Percentiles rank a stretch among this genome's conserved stretches.
These are phyloP conservation scores for Ceratobasidium theobromae DNA, from an alignment of 1,284 basidiomycete species.

Conservation along the genomic window DNA sequence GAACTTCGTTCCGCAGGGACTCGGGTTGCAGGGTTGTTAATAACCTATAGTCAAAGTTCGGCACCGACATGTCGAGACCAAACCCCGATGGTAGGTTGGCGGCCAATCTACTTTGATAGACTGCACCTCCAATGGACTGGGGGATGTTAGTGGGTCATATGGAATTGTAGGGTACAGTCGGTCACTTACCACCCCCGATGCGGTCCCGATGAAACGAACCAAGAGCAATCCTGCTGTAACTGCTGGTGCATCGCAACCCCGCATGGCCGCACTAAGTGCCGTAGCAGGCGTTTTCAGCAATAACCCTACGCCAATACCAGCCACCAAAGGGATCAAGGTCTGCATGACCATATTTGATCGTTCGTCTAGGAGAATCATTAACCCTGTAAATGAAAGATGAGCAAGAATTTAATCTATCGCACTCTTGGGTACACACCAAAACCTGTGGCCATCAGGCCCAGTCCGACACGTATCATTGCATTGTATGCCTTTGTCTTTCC, in stretches of 20 bases:
- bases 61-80: constrained; percentile 45
- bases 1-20: constrained; percentile 29
- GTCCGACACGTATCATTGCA: constrained; percentile 59
- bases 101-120: constrained; percentile 60
- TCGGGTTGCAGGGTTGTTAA: constrained; percentile 47
- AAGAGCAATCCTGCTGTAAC: constrained; percentile 82
- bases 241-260: constrained; percentile 65
- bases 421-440: constrained; percentile 58
- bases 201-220: constrained; percentile 78
- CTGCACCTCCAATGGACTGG: constrained; percentile 71
- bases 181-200: constrained; percentile 65
- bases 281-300: constrained; percentile 80
- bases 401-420: background rate
- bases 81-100: constrained; percentile 53
- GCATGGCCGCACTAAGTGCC: constrained; percentile 64
- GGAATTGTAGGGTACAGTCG: constrained; percentile 1
- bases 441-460: constrained; percentile 63
- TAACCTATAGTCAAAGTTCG: constrained; percentile 56
- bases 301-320: constrained; percentile 77
- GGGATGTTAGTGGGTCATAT: constrained; percentile 15
- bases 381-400: constrained; percentile 49
- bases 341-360: constrained; percentile 51
- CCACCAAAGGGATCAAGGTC: constrained; percentile 59
- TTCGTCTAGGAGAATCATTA: constrained; percentile 62
- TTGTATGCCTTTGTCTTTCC: constrained; percentile 64